A percentile compares a stretch with the other conserved stretches of the same genome.
phyloP scores from a whole-genome alignment of 2,329 filamentous ascomycete genomes.

The Chaetomiaceae sp. region DNA sequence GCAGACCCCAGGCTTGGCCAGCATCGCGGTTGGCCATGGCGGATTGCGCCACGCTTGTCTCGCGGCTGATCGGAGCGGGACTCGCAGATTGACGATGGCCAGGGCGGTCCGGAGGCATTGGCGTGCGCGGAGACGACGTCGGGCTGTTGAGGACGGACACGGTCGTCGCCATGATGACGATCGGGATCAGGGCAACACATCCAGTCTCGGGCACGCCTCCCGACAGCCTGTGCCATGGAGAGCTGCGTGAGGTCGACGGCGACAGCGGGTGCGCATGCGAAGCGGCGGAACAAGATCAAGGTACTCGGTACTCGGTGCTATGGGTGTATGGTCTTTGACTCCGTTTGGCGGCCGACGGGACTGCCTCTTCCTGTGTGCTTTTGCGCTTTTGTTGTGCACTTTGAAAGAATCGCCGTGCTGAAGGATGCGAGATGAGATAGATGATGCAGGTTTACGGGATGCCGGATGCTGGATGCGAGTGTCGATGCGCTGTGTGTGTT shows the following conservation, averaged over 20 bases:
- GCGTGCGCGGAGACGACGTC: not conserved
- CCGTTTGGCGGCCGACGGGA: no score
- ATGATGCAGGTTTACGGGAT: no score
- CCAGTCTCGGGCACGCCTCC: constrained; percentile 14
- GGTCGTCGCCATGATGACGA: constrained; percentile 10
- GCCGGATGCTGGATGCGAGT: no score
- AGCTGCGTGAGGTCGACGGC: constrained; percentile 9
- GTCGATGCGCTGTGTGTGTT: no score
- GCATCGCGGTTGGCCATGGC: constrained; percentile 1
- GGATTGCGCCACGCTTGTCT: not conserved
- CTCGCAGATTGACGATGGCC: not conserved
- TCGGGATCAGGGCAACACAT: constrained; percentile 11
- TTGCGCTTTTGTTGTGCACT: no score
- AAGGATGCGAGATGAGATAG: no score
- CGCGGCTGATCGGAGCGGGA: constrained; percentile 1
- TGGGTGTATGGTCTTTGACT: no score
- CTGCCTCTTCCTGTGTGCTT: no score
- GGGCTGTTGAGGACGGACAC: constrained; percentile 1
- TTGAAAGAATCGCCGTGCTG: no score
- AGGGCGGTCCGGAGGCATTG: constrained; percentile 2
- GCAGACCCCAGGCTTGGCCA: not conserved
- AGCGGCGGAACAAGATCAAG: not conserved
- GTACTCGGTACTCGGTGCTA: no score
- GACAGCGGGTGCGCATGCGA: constrained; percentile 12
- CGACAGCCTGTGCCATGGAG: constrained; percentile 17